Evolutionary conservation across 2,329 filamentous ascomycete species (phyloP).

Genomic region (Lasiodiplodia citricola): DNA sequence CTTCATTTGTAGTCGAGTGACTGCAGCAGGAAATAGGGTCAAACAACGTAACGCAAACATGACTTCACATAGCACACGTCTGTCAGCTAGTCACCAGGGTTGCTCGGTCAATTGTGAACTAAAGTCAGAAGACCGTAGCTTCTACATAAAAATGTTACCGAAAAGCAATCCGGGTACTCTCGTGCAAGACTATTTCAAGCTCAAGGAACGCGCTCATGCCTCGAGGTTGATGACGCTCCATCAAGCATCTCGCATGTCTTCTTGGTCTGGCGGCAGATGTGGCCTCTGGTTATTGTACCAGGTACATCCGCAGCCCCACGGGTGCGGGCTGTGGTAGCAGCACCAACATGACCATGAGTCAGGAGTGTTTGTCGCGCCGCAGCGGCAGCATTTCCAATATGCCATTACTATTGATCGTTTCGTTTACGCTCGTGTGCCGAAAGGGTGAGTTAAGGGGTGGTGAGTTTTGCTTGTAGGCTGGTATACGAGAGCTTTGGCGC

Average conservation of each 20-base stretch:
- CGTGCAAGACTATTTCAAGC: too few species aligned
- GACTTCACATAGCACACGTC: not conserved
- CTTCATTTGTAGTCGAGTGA: not conserved
- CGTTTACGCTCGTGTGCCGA: not conserved
- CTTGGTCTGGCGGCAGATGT: not conserved
- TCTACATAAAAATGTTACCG: too few species aligned
- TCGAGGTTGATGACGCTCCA: too few species aligned
- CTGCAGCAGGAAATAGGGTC: too few species aligned
- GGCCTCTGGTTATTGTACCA: not conserved
- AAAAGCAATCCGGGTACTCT: too few species aligned
- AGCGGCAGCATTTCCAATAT: not conserved
- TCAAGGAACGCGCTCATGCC: too few species aligned
- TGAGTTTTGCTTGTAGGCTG: too few species aligned
- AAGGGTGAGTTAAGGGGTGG: not conserved
- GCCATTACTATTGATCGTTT: not conserved
- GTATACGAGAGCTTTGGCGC: not conserved
- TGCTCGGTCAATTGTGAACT: too few species aligned
- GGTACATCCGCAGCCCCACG: not conserved
- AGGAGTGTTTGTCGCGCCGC: not conserved
- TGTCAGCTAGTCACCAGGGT: not conserved
- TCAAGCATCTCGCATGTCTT: not conserved
- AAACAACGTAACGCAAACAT: not conserved
- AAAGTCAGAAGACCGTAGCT: too few species aligned
- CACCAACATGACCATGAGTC: not conserved
- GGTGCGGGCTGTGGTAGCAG: not conserved